Evolutionary conservation across 2,329 filamentous ascomycete species (phyloP).

Genomic region (Fusarium tanahbumbuense): DNA sequence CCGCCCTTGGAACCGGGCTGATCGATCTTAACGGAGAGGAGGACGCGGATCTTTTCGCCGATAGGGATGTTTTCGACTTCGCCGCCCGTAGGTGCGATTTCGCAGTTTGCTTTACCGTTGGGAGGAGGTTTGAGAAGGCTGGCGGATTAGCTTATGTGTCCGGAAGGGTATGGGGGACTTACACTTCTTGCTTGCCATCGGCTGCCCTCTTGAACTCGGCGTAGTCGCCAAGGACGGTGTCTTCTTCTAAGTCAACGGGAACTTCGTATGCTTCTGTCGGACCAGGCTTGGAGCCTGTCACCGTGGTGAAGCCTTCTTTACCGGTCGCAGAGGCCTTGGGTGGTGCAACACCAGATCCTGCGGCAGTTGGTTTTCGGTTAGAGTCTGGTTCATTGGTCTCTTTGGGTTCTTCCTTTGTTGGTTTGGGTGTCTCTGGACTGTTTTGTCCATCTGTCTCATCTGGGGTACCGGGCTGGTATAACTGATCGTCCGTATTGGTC

Average conservation of each 20-base stretch:
- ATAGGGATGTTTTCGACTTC: neutral
- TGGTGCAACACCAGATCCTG: neutral
- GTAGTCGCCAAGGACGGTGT: constrained; percentile 2
- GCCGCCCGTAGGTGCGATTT: neutral
- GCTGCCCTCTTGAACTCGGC: neutral
- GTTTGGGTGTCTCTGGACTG: neutral
- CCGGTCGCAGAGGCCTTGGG: neutral
- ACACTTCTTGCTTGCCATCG: neutral
- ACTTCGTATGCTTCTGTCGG: neutral
- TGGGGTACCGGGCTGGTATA: no score
- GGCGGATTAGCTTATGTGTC: rapidly evolving
- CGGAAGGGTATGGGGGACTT: rapidly evolving
- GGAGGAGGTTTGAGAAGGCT: constrained; percentile 14
- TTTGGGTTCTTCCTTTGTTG: neutral
- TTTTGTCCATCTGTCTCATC: neutral
- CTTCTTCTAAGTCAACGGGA: neutral
- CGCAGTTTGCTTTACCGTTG: constrained; percentile 9
- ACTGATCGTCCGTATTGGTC: no score
- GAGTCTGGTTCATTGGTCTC: neutral
- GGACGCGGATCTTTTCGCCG: constrained; percentile 2
- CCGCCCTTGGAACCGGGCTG: neutral
- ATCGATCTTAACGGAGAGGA: neutral
- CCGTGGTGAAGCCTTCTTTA: neutral
- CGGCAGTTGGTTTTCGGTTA: neutral
- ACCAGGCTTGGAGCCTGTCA: neutral